Conservation (phyloP, 257 asterid genomes). For the Paulownia fortunei region DNA sequence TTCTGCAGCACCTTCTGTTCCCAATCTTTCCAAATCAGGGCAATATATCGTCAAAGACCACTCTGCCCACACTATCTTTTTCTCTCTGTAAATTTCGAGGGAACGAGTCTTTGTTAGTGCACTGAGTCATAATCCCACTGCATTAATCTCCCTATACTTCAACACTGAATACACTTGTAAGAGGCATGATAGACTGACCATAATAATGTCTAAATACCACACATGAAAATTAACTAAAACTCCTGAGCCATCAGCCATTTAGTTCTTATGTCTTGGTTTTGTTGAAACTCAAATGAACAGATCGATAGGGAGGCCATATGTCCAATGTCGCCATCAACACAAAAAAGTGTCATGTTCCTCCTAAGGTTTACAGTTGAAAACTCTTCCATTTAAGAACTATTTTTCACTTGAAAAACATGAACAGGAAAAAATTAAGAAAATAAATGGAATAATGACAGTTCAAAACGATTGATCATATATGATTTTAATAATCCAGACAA, state of each 20-base stretch:
- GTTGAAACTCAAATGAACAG: not conserved
- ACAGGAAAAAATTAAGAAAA: not conserved
- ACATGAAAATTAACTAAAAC: not conserved
- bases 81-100: not conserved
- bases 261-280: not conserved
- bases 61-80: not conserved
- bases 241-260: not conserved
- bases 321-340: not conserved
- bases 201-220: not conserved
- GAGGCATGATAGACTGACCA: not conserved
- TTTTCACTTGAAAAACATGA: not conserved
- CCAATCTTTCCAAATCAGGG: conserved; percentile 2
- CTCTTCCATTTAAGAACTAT: not conserved
- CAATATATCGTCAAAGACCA: conserved; percentile 16
- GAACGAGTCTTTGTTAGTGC: not conserved
- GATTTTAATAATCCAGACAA: not conserved
- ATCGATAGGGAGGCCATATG: not conserved
- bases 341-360: not conserved
- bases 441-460: not conserved
- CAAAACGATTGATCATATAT: not conserved
- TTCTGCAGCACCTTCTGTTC: conserved; percentile 3
- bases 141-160: not conserved
- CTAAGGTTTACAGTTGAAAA: not conserved
- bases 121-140: conserved; percentile 1
- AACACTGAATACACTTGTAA: not conserved